Evolutionary conservation across 169 alveolate genomes (phyloP).

Genomic region (Prorocentrum cordatum): DNA sequence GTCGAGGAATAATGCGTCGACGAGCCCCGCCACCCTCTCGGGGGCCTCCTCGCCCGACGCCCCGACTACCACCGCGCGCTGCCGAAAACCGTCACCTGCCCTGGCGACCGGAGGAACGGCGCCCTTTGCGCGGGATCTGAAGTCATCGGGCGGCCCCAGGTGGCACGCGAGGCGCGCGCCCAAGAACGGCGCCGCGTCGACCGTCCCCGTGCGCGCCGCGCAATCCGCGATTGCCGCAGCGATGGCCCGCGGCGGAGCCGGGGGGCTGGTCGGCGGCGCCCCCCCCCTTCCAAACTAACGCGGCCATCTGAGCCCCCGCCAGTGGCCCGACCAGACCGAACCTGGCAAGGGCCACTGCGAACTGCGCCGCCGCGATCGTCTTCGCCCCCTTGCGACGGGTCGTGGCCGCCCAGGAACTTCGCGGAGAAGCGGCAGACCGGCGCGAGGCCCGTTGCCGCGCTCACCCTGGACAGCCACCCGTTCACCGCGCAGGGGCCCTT

Average conservation of each 20-base stretch:
- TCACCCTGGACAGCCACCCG: neutral
- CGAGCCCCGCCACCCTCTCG: conserved; percentile 18
- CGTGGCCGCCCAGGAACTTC: neutral
- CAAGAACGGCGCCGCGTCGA: neutral
- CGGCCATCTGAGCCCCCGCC: neutral
- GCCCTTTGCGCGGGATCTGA: neutral
- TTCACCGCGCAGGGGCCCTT: no score
- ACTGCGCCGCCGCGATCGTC: conserved; percentile 11
- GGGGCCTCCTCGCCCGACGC: neutral
- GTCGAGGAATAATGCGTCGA: neutral
- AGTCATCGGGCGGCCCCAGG: conserved; percentile 14
- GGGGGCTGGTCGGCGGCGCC: neutral
- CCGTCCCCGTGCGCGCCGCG: neutral
- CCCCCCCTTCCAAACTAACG: conserved; percentile 10
- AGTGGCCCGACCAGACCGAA: no score
- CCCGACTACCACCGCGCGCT: neutral
- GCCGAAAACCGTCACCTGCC: neutral
- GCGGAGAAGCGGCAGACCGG: neutral
- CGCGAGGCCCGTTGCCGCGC: neutral
- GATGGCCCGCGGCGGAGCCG: neutral
- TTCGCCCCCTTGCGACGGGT: neutral
- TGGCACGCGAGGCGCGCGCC: neutral
- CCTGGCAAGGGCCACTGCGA: neutral
- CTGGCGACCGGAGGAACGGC: neutral
- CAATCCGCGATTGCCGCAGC: neutral